These are phyloP conservation scores for Aspergillus affinis DNA, from an alignment of 495 filamentous ascomycete species.

Conservation along the genomic window DNA sequence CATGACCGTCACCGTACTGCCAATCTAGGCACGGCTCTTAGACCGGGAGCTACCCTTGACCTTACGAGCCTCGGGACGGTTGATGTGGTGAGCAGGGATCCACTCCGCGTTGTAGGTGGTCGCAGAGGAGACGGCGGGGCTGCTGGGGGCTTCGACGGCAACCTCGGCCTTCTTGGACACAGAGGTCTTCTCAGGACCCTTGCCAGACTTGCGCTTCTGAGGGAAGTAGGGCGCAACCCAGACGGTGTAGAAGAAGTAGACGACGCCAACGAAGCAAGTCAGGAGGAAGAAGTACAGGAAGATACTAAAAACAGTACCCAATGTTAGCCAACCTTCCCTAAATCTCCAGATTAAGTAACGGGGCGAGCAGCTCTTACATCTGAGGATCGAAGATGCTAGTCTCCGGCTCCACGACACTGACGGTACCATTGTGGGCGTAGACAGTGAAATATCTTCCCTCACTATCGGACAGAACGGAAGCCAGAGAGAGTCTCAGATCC, in stretches of 20 bases:
- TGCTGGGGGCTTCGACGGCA: slow-evolving; percentile 66
- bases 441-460: slow-evolving; percentile 71
- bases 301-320: slow-evolving; percentile 54
- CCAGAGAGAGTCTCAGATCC: slow-evolving; percentile 78
- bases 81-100: slow-evolving; percentile 91
- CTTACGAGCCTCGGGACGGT: slow-evolving; percentile 76
- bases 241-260: slow-evolving; percentile 97
- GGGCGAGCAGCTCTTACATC: slow-evolving; percentile 60
- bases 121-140: slow-evolving; percentile 64
- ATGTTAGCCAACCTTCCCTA: slow-evolving; percentile 28
- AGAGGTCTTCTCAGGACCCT: slow-evolving; percentile 58
- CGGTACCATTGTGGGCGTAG: slow-evolving; percentile 80
- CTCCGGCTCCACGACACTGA: slow-evolving; percentile 88
- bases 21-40: slow-evolving; percentile 49
- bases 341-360: slow-evolving; percentile 3
- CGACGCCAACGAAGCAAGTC: slow-evolving; percentile 69
- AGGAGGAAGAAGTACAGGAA: slow-evolving; percentile 96
- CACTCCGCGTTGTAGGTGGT: slow-evolving; percentile 92
- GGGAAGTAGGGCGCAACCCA: slow-evolving; percentile 97
- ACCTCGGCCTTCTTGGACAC: slow-evolving; percentile 64
- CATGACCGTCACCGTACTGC: background rate
- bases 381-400: slow-evolving; percentile 94
- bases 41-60: slow-evolving; percentile 68
- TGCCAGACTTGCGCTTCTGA: slow-evolving; percentile 72
- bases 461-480: slow-evolving; percentile 65